Percentiles rank a stretch among this genome's conserved stretches.
Evolutionary conservation across 1,284 basidiomycete genomes (phyloP).

Genomic region (Papiliotrema nemorosa): DNA sequence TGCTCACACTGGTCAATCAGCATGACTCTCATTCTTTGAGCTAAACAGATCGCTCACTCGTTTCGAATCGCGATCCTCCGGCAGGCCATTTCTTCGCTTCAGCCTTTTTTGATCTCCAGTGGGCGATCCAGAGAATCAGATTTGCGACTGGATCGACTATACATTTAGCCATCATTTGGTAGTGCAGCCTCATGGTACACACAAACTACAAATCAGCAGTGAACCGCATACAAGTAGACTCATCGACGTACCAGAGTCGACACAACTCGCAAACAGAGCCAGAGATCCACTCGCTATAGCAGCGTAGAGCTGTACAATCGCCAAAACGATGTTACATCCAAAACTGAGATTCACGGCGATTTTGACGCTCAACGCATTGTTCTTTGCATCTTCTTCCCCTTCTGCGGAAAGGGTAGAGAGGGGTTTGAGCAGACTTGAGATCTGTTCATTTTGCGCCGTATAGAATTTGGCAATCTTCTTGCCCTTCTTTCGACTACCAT

Average conservation of each 20-base stretch:
- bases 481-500: slow-evolving; percentile 11
- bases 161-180: background rate
- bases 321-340: slow-evolving; percentile 65
- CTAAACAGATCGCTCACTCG: slow-evolving; percentile 54
- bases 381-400: slow-evolving; percentile 31
- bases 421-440: slow-evolving; percentile 75
- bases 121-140: slow-evolving; percentile 74
- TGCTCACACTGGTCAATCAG: slow-evolving; percentile 8
- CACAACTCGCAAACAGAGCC: slow-evolving; percentile 81
- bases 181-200: slow-evolving; percentile 2
- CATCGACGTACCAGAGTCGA: slow-evolving; percentile 61
- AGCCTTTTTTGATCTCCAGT: slow-evolving; percentile 67
- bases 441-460: slow-evolving; percentile 80
- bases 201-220: slow-evolving; percentile 20
- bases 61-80: slow-evolving; percentile 83
- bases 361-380: slow-evolving; percentile 62
- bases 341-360: slow-evolving; percentile 84
- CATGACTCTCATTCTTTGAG: slow-evolving; percentile 8
- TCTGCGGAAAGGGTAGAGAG: slow-evolving; percentile 51
- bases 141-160: slow-evolving; percentile 82
- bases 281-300: slow-evolving; percentile 81
- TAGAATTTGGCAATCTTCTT: slow-evolving; percentile 60
- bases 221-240: background rate
- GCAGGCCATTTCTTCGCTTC: slow-evolving; percentile 87
- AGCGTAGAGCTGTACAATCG: slow-evolving; percentile 59